Conservation (phyloP, 495 filamentous ascomycete genomes). For the Pseudomonodictys pantanalensis region DNA sequence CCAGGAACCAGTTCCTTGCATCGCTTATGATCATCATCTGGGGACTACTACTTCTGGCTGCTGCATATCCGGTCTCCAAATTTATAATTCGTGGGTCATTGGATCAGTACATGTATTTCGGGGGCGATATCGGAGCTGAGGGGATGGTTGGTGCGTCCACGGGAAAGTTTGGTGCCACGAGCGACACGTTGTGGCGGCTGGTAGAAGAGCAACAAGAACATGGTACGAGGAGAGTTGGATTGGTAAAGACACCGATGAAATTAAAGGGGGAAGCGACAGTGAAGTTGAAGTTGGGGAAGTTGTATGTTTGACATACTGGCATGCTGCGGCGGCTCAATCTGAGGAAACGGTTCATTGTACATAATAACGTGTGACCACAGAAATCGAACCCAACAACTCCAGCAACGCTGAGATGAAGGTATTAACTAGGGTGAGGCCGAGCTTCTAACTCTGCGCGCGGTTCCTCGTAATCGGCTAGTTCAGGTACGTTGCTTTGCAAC, state of each 20-base stretch:
- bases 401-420: too few species aligned
- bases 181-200: background rate
- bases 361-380: too few species aligned
- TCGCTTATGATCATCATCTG: background rate
- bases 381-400: too few species aligned
- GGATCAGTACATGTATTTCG: background rate
- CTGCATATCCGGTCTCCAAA: background rate
- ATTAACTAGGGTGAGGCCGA: too few species aligned
- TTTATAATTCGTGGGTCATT: background rate
- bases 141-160: background rate
- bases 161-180: background rate
- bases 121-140: background rate
- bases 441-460: too few species aligned
- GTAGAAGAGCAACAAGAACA: background rate
- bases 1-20: background rate
- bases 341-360: too few species aligned
- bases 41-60: background rate
- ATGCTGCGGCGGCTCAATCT: too few species aligned
- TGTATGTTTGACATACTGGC: background rate
- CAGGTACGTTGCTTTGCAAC: too few species aligned
- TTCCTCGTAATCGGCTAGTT: too few species aligned
- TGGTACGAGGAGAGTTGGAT: background rate
- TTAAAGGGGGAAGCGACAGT: background rate
- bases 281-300: background rate
- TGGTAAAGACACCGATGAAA: background rate